phyloP scores from a whole-genome alignment of 2,329 filamentous ascomycete genomes.

The Allantophomopsis lycopodina region DNA sequence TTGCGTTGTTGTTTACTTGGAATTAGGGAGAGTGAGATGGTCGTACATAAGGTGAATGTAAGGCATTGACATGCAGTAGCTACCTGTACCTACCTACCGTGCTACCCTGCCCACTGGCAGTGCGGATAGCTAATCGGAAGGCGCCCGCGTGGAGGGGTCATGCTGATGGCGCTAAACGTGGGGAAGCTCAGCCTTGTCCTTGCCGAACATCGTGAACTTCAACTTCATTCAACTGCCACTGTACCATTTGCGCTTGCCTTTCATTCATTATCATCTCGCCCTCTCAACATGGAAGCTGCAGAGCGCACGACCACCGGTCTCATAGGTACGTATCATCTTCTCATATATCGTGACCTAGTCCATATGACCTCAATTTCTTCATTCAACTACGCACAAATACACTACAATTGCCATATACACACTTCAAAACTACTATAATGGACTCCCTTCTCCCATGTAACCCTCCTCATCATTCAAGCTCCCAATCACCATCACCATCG shows the following conservation, averaged over 20 bases:
- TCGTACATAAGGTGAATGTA: neutral
- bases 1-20: neutral
- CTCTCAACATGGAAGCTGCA: conserved; percentile 11
- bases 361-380: too few species aligned
- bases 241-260: neutral
- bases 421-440: too few species aligned
- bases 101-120: neutral
- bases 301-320: conserved; percentile 13
- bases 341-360: neutral
- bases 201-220: neutral
- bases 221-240: conserved; percentile 1
- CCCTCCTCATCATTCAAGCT: too few species aligned
- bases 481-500: too few species aligned
- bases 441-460: too few species aligned
- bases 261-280: too few species aligned
- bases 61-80: too few species aligned
- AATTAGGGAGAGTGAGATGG: neutral
- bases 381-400: too few species aligned
- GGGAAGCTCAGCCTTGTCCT: neutral
- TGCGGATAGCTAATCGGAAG: neutral
- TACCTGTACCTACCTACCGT: too few species aligned
- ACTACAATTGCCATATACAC: too few species aligned
- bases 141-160: neutral
- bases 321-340: conserved; percentile 10
- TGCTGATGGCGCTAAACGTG: neutral